These are phyloP conservation scores for Phyllosticta citriasiana DNA, from an alignment of 2,329 filamentous ascomycete genomes.

Conservation along the genomic window DNA sequence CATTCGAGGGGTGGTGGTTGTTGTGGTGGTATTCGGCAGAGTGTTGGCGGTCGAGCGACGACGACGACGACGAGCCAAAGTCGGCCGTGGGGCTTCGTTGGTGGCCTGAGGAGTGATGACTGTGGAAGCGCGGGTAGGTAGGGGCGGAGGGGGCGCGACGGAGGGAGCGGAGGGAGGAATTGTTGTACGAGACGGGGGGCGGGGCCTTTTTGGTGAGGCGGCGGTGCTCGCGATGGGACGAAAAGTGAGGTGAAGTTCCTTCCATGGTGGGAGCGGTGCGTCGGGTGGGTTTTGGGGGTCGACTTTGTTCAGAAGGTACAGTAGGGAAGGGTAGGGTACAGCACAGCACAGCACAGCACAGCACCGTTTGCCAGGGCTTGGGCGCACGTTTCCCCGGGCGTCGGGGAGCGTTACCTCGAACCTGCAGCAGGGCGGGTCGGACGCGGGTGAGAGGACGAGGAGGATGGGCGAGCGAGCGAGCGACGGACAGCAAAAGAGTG, in stretches of 20 bases:
- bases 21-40: not conserved
- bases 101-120: constrained; percentile 4
- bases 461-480: not conserved
- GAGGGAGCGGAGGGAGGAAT: constrained; percentile 12
- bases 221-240: constrained; percentile 10
- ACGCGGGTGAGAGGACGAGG: not conserved
- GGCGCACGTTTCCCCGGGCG: constrained; percentile 9
- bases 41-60: constrained; percentile 12
- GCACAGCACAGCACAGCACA: not conserved
- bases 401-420: constrained; percentile 7
- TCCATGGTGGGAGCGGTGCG: constrained; percentile 8
- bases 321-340: not conserved
- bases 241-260: not conserved
- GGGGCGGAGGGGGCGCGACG: constrained; percentile 19
- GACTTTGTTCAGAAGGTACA: constrained; percentile 5
- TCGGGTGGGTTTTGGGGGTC: not conserved
- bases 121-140: constrained; percentile 16
- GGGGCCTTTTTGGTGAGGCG: constrained; percentile 14
- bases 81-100: constrained; percentile 12
- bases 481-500: not conserved
- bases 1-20: not conserved
- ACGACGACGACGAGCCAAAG: constrained; percentile 9
- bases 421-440: constrained; percentile 8
- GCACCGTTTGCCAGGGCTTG: constrained; percentile 9
- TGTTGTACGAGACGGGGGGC: constrained; percentile 17